phyloP scores from a whole-genome alignment of 306 rosid species.

The Rosa chinensis region DNA sequence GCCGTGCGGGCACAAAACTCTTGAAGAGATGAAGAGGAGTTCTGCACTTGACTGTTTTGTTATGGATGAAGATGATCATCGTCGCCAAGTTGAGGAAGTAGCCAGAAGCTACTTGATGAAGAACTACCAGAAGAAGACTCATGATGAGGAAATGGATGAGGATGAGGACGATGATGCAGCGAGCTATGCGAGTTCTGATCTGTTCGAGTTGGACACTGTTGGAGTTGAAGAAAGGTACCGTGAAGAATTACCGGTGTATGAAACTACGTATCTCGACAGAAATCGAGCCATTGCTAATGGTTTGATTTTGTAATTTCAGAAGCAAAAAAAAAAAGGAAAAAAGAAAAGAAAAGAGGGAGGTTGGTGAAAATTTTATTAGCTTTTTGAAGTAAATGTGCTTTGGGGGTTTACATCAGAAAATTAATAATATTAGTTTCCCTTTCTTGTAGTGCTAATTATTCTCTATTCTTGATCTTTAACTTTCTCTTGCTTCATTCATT shows the following conservation, averaged over 20 bases:
- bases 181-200: constrained; percentile 92
- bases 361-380: constrained; percentile 27
- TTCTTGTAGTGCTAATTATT: constrained; percentile 14
- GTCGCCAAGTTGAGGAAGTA: constrained; percentile 54
- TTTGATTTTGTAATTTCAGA: constrained; percentile 61
- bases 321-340: neutral
- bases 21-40: constrained; percentile 17
- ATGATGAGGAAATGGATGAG: constrained; percentile 39
- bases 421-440: constrained; percentile 45
- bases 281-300: constrained; percentile 86
- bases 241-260: constrained; percentile 92
- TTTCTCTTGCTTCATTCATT: neutral
- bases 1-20: constrained; percentile 75
- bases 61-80: constrained; percentile 35
- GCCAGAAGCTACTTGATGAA: constrained; percentile 56
- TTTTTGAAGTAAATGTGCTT: constrained; percentile 39
- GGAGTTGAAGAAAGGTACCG: constrained; percentile 88
- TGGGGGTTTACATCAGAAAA: constrained; percentile 63
- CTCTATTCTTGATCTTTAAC: neutral
- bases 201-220: constrained; percentile 84
- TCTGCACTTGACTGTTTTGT: constrained; percentile 38
- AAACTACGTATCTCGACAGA: constrained; percentile 78
- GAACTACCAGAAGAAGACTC: constrained; percentile 32
- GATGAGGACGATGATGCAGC: constrained; percentile 54
- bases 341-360: neutral